phyloP scores from a whole-genome alignment of 805 yeast genomes.

The Wickerhamomyces ciferrii region DNA sequence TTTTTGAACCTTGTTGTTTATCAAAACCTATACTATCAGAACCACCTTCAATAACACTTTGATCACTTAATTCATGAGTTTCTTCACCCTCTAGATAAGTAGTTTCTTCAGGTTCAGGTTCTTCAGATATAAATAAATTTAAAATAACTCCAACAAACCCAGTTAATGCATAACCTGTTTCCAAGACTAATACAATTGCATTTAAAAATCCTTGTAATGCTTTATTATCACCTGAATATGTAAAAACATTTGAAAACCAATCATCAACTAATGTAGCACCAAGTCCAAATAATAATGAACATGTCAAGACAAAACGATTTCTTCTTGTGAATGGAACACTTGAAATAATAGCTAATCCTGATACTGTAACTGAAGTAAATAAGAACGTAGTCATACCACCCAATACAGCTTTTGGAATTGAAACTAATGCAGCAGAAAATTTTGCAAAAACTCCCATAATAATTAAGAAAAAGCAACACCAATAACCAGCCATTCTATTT shows the following conservation, averaged over 20 bases:
- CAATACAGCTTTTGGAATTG: conserved; percentile 73
- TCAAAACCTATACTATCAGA: neutral
- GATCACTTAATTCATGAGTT: conserved; percentile 4
- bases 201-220: conserved; percentile 55
- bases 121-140: conserved; percentile 56
- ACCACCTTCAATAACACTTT: neutral
- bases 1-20: neutral
- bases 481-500: conserved; percentile 72
- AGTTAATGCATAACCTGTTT: conserved; percentile 67
- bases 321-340: conserved; percentile 53
- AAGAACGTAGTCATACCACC: conserved; percentile 90
- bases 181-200: conserved; percentile 65
- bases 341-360: conserved; percentile 66
- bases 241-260: conserved; percentile 64
- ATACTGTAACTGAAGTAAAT: conserved; percentile 69
- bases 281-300: conserved; percentile 57
- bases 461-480: conserved; percentile 74
- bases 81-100: conserved; percentile 13
- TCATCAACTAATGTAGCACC: conserved; percentile 60
- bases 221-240: conserved; percentile 54
- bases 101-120: conserved; percentile 30
- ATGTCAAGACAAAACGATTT: conserved; percentile 66
- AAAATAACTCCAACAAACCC: conserved; percentile 60
- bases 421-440: conserved; percentile 83
- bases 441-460: conserved; percentile 86